These are phyloP conservation scores for Pichia inconspicua DNA, from an alignment of 1,139 yeast species.

Conservation along the genomic window DNA sequence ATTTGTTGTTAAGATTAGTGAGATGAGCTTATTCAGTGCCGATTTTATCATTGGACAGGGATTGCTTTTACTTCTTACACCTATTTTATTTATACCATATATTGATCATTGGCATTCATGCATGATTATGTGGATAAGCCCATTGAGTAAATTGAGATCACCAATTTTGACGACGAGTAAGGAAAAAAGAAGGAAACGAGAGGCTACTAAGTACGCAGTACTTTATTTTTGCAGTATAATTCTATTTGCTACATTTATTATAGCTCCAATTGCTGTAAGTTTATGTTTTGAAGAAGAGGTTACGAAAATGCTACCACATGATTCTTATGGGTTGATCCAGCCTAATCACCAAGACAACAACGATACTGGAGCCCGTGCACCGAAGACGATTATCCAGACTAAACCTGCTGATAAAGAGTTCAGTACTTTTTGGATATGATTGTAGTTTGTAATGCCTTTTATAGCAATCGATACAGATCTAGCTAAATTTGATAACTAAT, in stretches of 20 bases:
- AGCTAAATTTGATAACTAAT: no score
- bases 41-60: conserved; percentile 68
- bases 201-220: conserved; percentile 33
- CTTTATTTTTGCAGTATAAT: conserved; percentile 35
- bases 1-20: conserved; percentile 57
- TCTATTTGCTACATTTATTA: conserved; percentile 18
- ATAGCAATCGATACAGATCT: no score
- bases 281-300: conserved; percentile 17
- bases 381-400: conserved; percentile 17
- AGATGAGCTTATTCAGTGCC: conserved; percentile 58
- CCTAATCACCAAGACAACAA: conserved; percentile 51
- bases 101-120: conserved; percentile 73
- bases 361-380: conserved; percentile 48
- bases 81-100: conserved; percentile 59
- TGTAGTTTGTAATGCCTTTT: not conserved
- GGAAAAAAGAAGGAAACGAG: conserved; percentile 31
- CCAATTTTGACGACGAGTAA: conserved; percentile 34
- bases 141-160: conserved; percentile 44
- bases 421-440: conserved; percentile 23
- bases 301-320: conserved; percentile 15
- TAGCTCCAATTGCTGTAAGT: conserved; percentile 21
- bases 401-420: conserved; percentile 20
- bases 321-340: conserved; percentile 39
- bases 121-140: conserved; percentile 74
- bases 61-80: conserved; percentile 52